Evolutionary conservation across 2,329 filamentous ascomycete genomes (phyloP).

Genomic region (Clathrospora elynae): DNA sequence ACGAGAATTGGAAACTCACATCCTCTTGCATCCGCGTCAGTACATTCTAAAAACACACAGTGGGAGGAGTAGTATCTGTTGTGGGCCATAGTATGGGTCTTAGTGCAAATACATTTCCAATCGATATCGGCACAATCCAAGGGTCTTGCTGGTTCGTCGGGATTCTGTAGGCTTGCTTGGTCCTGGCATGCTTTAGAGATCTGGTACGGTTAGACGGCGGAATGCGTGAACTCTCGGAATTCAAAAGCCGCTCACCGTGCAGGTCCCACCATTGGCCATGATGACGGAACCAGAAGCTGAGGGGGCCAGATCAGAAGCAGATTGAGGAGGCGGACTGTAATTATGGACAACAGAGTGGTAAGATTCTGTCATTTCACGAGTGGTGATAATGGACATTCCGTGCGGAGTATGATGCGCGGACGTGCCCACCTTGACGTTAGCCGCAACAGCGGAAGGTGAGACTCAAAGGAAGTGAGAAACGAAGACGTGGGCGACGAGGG

Average conservation of each 20-base stretch:
- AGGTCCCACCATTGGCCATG: background rate
- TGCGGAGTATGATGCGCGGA: too few relatives aligned
- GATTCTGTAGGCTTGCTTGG: background rate
- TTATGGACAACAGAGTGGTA: too few relatives aligned
- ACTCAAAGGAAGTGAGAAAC: background rate
- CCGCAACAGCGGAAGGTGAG: background rate
- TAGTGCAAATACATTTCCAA: conserved; percentile 8
- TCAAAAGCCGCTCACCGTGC: background rate
- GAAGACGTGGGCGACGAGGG: background rate
- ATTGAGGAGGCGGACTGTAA: too few relatives aligned
- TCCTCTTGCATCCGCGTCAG: conserved; percentile 1
- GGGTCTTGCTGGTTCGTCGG: background rate
- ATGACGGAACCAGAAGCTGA: background rate
- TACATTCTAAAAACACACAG: conserved; percentile 14
- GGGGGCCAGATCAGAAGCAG: too few relatives aligned
- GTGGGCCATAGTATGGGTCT: conserved; percentile 1
- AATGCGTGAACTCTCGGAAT: background rate
- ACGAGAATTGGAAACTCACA: conserved; percentile 3
- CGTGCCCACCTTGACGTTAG: background rate
- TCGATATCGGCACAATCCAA: conserved; percentile 4
- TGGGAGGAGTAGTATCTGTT: conserved; percentile 11
- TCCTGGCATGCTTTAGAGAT: conserved; percentile 8
- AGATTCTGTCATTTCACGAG: too few relatives aligned
- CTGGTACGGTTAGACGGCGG: conserved; percentile 2
- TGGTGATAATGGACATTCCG: too few relatives aligned